Percentiles rank a stretch among this genome's conserved stretches.
Evolutionary conservation across 192 early-diverging fungal species (phyloP).

Genomic region (Chytriomyces sp.): DNA sequence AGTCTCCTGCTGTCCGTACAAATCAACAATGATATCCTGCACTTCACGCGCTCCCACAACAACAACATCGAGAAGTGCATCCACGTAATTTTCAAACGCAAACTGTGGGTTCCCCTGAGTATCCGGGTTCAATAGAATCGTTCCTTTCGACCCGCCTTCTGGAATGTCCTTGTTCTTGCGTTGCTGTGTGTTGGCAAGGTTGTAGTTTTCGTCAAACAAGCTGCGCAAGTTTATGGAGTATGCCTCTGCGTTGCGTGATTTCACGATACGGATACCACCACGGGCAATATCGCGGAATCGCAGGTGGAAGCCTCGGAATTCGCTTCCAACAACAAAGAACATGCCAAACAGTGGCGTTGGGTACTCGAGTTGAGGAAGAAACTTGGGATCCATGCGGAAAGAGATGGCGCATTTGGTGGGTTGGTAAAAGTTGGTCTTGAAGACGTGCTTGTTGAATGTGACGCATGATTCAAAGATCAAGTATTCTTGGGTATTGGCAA

Average conservation of each 20-base stretch:
- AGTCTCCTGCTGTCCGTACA: conserved; percentile 90
- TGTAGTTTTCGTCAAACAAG: conserved; percentile 98
- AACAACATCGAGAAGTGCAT: conserved; percentile 89
- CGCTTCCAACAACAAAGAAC: conserved; percentile 93
- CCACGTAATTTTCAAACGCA: conserved; percentile 99
- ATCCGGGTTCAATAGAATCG: conserved; percentile 89
- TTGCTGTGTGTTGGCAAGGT: conserved; percentile 93
- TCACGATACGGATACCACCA: conserved; percentile 97
- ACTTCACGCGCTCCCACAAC: conserved; percentile 91
- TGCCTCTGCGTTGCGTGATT: conserved; percentile 93
- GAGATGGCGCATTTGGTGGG: too few relatives aligned
- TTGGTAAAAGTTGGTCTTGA: too few relatives aligned
- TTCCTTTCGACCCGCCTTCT: conserved; percentile 99
- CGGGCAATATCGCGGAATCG: conserved; percentile 97
- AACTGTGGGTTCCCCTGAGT: conserved; percentile 92
- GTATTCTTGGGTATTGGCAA: conserved; percentile 89
- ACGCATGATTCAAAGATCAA: conserved; percentile 85
- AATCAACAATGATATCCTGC: conserved; percentile 94
- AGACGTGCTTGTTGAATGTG: conserved; percentile 95
- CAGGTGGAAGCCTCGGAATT: conserved; percentile 99
- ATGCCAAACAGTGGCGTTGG: too few relatives aligned
- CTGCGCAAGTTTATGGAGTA: conserved; percentile 96
- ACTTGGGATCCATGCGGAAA: too few relatives aligned
- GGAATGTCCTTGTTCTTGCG: too few relatives aligned
- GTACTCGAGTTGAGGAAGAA: too few relatives aligned